These are phyloP conservation scores for Lepidium africanum DNA, from an alignment of 345 rosid species.

Conservation along the genomic window DNA sequence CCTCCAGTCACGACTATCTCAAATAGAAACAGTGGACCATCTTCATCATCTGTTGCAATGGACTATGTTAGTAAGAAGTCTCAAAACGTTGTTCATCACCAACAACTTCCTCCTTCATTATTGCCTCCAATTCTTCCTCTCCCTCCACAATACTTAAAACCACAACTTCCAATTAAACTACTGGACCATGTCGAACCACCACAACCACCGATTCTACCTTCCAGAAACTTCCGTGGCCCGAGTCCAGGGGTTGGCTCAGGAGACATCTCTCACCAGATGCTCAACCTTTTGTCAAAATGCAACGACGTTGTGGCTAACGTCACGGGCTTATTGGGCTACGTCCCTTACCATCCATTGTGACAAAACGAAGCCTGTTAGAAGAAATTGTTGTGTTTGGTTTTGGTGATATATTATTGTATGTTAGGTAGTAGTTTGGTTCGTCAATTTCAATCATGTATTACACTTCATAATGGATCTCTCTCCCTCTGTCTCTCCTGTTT, in stretches of 20 bases:
- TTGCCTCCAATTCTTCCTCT: constrained; percentile 47
- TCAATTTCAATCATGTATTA: background rate
- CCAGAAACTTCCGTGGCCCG: constrained; percentile 14
- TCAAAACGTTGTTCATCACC: constrained; percentile 56
- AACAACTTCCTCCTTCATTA: constrained; percentile 31
- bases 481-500: background rate
- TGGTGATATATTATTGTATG: constrained; percentile 8
- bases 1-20: constrained; percentile 29
- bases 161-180: background rate
- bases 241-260: constrained; percentile 18
- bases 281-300: constrained; percentile 85
- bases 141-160: constrained; percentile 47
- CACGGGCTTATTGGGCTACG: constrained; percentile 76
- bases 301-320: constrained; percentile 80
- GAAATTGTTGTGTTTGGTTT: constrained; percentile 11
- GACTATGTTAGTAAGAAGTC: constrained; percentile 85
- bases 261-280: constrained; percentile 95
- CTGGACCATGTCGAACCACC: constrained; percentile 27
- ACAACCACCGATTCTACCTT: constrained; percentile 17
- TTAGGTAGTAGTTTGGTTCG: constrained; percentile 8
- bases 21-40: constrained; percentile 41
- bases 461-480: background rate
- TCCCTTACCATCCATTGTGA: constrained; percentile 93
- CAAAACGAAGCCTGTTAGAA: constrained; percentile 18
- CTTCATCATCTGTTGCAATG: constrained; percentile 66